Percentiles rank a stretch among this genome's conserved stretches.
These are phyloP conservation scores for Nasturtium officinale DNA, from an alignment of 345 rosid species.

Conservation along the genomic window DNA sequence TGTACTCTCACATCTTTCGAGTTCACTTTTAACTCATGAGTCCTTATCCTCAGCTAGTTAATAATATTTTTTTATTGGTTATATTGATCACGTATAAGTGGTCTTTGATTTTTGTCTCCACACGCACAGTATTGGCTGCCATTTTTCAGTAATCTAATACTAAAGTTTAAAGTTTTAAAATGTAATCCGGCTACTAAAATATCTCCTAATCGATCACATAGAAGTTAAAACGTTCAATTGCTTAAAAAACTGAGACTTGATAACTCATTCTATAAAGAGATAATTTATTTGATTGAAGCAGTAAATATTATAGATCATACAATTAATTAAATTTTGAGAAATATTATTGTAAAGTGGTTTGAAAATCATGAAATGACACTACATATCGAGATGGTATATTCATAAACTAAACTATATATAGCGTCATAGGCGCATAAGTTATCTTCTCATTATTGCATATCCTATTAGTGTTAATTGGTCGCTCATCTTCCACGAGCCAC, in stretches of 20 bases:
- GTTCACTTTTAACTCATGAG: no score
- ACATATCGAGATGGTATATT: neutral
- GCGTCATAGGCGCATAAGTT: conserved; percentile 42
- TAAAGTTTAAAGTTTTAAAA: neutral
- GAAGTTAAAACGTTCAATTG: neutral
- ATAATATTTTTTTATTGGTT: no score
- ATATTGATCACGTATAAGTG: no score
- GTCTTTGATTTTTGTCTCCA: neutral
- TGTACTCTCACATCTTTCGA: no score
- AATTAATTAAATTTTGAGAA: neutral
- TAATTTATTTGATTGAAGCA: neutral
- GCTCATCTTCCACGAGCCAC: conserved; percentile 65
- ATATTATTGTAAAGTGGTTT: conserved; percentile 14
- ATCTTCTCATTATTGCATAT: conserved; percentile 39
- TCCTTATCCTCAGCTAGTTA: no score
- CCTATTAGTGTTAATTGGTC: conserved; percentile 42
- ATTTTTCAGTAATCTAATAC: neutral
- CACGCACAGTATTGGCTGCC: neutral
- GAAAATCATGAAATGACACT: neutral
- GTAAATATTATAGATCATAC: neutral
- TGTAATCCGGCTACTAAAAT: neutral
- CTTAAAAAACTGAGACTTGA: conserved; percentile 3
- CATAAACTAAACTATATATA: conserved; percentile 21
- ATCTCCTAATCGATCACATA: neutral
- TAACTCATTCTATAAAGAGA: neutral